Conservation (phyloP, 805 yeast species). For the Candida methanosorbosa region DNA sequence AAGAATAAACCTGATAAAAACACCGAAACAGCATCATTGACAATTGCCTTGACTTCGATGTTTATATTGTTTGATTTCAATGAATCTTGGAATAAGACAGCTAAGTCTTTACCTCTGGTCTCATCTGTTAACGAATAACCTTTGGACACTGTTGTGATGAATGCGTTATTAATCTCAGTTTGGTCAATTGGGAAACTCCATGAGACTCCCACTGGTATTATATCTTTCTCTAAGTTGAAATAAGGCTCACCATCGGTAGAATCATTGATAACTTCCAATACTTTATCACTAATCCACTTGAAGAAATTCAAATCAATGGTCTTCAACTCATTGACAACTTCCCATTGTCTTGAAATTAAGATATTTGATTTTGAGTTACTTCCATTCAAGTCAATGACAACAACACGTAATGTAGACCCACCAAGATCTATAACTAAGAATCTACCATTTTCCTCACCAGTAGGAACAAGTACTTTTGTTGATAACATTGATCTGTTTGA, state of each 20-base stretch:
- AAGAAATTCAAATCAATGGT: slow-evolving; percentile 34
- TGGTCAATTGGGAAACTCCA: slow-evolving; percentile 51
- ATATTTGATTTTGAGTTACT: slow-evolving; percentile 3
- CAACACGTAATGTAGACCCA: slow-evolving; percentile 43
- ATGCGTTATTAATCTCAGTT: slow-evolving; percentile 32
- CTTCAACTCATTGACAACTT: slow-evolving; percentile 29
- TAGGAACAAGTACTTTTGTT: slow-evolving; percentile 5
- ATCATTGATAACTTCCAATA: slow-evolving; percentile 20
- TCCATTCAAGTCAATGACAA: slow-evolving; percentile 12
- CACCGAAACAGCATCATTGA: slow-evolving; percentile 61
- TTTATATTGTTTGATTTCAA: slow-evolving; percentile 19
- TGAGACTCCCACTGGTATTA: slow-evolving; percentile 36
- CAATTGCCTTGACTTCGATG: slow-evolving; percentile 34
- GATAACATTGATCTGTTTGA: slow-evolving; percentile 4
- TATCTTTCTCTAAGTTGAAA: slow-evolving; percentile 1
- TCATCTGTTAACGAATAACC: slow-evolving; percentile 43
- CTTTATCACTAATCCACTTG: slow-evolving; percentile 29
- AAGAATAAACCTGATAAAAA: slow-evolving; percentile 39
- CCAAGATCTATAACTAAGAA: slow-evolving; percentile 47
- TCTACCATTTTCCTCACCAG: slow-evolving; percentile 9
- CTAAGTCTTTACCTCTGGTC: slow-evolving; percentile 31
- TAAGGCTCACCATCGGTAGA: slow-evolving; percentile 11
- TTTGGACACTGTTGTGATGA: slow-evolving; percentile 48
- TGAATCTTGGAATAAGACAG: slow-evolving; percentile 28
- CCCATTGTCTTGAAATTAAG: slow-evolving; percentile 24